Percentiles rank a stretch among this genome's conserved stretches.
phyloP scores from a whole-genome alignment of 2,329 filamentous ascomycete genomes.

The Alternaria viburni region DNA sequence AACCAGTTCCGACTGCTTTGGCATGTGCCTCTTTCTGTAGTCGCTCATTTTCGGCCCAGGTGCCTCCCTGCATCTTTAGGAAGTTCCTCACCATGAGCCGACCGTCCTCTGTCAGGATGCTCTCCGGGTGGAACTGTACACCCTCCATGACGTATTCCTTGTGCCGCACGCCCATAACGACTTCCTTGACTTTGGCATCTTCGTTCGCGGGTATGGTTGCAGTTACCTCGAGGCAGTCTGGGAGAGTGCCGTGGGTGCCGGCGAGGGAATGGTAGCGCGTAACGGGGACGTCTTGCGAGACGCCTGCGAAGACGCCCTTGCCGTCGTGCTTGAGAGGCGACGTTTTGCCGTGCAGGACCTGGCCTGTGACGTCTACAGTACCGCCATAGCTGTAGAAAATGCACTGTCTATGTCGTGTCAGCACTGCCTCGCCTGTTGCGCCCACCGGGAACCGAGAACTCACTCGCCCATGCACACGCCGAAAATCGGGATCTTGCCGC shows the following conservation, averaged over 20 bases:
- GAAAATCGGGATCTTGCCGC: conserved; percentile 91
- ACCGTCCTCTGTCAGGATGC: conserved; percentile 89
- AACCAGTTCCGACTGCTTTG: conserved; percentile 40
- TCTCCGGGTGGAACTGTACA: conserved; percentile 97
- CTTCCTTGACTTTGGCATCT: conserved; percentile 75
- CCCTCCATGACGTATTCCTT: conserved; percentile 91
- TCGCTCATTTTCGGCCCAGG: conserved; percentile 81
- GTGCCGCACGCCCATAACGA: conserved; percentile 97
- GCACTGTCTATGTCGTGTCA: conserved; percentile 70
- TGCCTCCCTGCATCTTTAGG: conserved; percentile 83
- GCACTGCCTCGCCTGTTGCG: not conserved
- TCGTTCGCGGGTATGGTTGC: conserved; percentile 80
- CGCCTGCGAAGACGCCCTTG: conserved; percentile 87
- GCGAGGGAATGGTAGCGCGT: conserved; percentile 97
- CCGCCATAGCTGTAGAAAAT: conserved; percentile 95
- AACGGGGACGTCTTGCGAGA: conserved; percentile 81
- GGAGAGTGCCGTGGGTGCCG: conserved; percentile 86
- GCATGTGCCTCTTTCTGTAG: conserved; percentile 51
- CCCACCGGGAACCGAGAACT: conserved; percentile 46
- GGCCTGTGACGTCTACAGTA: conserved; percentile 87
- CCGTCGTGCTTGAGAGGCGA: conserved; percentile 87
- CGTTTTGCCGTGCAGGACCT: conserved; percentile 97
- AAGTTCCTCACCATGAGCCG: conserved; percentile 93
- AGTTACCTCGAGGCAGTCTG: conserved; percentile 83
- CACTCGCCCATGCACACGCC: conserved; percentile 99